Base-by-base conservation (phyloP, 2,329 filamentous ascomycete species). In the Lasiodiplodia sp. region DNA sequence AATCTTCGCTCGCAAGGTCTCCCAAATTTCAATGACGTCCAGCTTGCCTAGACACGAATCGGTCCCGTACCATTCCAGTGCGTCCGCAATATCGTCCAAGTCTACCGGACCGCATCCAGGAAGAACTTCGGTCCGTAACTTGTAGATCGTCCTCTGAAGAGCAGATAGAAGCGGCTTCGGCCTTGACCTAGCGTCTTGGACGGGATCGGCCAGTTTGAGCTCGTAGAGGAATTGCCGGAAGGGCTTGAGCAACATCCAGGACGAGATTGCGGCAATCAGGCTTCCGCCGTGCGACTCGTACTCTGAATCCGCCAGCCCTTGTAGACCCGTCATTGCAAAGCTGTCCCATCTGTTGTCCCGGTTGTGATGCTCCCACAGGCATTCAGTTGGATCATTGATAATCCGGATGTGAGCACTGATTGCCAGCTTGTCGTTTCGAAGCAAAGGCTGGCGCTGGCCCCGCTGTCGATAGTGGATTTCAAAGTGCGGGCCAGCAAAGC, bases 401-500 rank as follows among this genome's bases (percentile, higher is more conserved):
- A 88, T 82, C 21, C 87, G 85, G 69, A 90, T 86, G 73, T 89
- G 89, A 0, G 84, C 86, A 69, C 86, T 87, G 70, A 90, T 88
- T 0, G 86, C 84, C 53, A 90, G 82, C 49, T 86, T 88, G 73
- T 90, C 88, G 70, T 88, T 82, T 40, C 84, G 86, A 23, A 90
- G 80, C 10, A 90, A 79, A 11, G 88, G 84, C 73, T 87, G 84
- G 40, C 87, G 84, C 73, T 89, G 86, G 38, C 83, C 83, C 66
- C 84, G 85, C 69, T 85, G 82, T n/a, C 88, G 86, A 40, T 81
- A 77, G 63, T 87, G 83, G 62, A 90, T 87, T 55, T 88, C 82
- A 69, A 86, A 85, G 78, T 86, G 86, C 4, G 86, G 86, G 6
- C 84, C 85, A 72, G 86, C 84, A 74, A 89, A 90, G 69, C 87